Conservation (phyloP, 352 stramenopile genomes). For the Globisporangium viniferum region DNA sequence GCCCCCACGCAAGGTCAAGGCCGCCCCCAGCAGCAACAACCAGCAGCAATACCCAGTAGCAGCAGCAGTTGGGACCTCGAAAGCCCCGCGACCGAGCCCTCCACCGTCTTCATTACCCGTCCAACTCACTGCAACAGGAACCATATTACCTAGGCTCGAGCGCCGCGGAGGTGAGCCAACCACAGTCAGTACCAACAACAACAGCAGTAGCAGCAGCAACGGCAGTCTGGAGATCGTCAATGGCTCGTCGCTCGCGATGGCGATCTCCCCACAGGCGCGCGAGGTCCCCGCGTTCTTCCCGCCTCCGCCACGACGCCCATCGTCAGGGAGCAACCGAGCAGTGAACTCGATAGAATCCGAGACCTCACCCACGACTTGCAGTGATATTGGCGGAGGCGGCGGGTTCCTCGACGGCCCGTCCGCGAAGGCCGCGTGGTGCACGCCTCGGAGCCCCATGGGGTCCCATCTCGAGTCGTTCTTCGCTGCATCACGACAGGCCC, state of each 20-base stretch:
- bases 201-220: slow-evolving; percentile 19
- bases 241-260: slow-evolving; percentile 12
- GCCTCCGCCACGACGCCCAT: slow-evolving; percentile 2
- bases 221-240: slow-evolving; percentile 12
- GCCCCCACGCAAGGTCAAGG: neutral
- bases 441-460: slow-evolving; percentile 34
- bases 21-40: neutral
- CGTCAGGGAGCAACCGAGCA: neutral
- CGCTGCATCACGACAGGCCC: neutral
- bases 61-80: neutral
- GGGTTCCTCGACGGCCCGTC: slow-evolving; percentile 18
- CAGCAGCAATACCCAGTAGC: neutral
- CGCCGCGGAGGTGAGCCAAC: slow-evolving; percentile 11
- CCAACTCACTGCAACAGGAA: slow-evolving; percentile 8
- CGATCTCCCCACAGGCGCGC: slow-evolving; percentile 28
- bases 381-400: slow-evolving; percentile 9
- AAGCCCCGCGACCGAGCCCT: slow-evolving; percentile 27
- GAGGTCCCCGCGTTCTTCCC: slow-evolving; percentile 21
- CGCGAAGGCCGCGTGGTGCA: slow-evolving; percentile 55
- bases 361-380: slow-evolving; percentile 32
- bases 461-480: slow-evolving; percentile 44
- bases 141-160: slow-evolving; percentile 39
- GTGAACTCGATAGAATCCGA: slow-evolving; percentile 19
- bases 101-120: slow-evolving; percentile 2
- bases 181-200: neutral